Evolutionary conservation across 2,329 filamentous ascomycete species (phyloP), one percentile per base, ranked within the genome.

Genomic region (Neonectria faginata): DNA sequence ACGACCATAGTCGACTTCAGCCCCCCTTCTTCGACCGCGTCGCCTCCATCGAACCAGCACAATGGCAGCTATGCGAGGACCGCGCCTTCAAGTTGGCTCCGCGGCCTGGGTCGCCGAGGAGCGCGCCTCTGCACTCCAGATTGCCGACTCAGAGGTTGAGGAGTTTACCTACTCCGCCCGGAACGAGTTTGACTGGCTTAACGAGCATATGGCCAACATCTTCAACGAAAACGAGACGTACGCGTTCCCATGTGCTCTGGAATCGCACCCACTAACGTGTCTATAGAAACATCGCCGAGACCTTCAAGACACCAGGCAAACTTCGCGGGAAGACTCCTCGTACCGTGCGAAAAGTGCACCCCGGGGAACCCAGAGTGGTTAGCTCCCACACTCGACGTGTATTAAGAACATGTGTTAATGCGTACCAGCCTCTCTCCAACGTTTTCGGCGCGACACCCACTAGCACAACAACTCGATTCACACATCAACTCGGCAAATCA

Each of bases 181-280:
- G 63, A 97, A 98, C 80, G 96, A 99, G 79, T 84, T 98, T 75
- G 94, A 98, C 77, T 99, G 96, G 96, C 84, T 99, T 73, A 98
- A 99, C 76, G 96, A 98, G 81, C 96, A 99, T 79, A 97, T 99
- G 95, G 89, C 89, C 54, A 93, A 97, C 68, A 93, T 99, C 75
- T 97, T 98, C 78, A 91, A 90, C 74, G 89, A 91, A 73, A 92
- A 94, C 75, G 89, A 94, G 80, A 88, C 94, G 96, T 97, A 88
- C 75, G 76, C 57, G 67, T 67, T 27, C 11, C 56, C 10, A 8
- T 18, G 27, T 44, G 44, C 42, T 52, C 42, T 48, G 36, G 55
- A 29, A 36, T 22, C 45, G 51, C 58, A 57, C 42, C 41, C 14
- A 61, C 67, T 74, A 42, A 70, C 54, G 29, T 36, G 16, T 45